These are phyloP conservation scores for Comarum palustre DNA, from an alignment of 306 rosid species.

Conservation along the genomic window DNA sequence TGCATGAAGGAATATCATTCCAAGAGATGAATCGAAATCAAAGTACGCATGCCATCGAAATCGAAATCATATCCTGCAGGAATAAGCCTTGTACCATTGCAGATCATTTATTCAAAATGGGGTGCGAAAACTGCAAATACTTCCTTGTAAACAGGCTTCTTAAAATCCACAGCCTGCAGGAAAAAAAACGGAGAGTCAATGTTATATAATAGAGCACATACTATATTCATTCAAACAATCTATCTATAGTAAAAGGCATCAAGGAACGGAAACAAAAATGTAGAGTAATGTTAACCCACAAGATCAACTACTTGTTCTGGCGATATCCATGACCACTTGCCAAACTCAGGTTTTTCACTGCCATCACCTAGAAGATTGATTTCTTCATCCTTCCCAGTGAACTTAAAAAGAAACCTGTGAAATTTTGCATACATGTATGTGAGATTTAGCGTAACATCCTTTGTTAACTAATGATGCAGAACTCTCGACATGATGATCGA, in stretches of 20 bases:
- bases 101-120: slow-evolving; percentile 38
- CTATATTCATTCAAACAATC: not conserved
- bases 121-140: slow-evolving; percentile 61
- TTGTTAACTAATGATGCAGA: not conserved
- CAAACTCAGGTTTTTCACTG: slow-evolving; percentile 87
- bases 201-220: not conserved
- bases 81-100: not conserved
- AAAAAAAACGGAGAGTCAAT: no score
- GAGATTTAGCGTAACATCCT: not conserved
- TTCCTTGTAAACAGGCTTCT: slow-evolving; percentile 88
- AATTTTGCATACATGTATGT: not conserved
- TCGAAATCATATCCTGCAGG: not conserved
- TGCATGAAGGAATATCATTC: not conserved
- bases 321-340: slow-evolving; percentile 86
- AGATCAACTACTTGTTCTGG: slow-evolving; percentile 54
- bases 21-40: not conserved
- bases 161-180: slow-evolving; percentile 78
- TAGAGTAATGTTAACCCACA: slow-evolving; percentile 43
- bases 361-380: slow-evolving; percentile 94
- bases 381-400: slow-evolving; percentile 77
- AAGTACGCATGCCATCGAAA: not conserved
- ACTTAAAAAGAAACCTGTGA: slow-evolving; percentile 69
- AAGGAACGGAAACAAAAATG: not conserved
- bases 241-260: not conserved
- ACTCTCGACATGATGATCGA: not conserved